These are phyloP conservation scores for Cylindrodendrum hubeiense DNA, from an alignment of 2,329 filamentous ascomycete species.

Conservation along the genomic window DNA sequence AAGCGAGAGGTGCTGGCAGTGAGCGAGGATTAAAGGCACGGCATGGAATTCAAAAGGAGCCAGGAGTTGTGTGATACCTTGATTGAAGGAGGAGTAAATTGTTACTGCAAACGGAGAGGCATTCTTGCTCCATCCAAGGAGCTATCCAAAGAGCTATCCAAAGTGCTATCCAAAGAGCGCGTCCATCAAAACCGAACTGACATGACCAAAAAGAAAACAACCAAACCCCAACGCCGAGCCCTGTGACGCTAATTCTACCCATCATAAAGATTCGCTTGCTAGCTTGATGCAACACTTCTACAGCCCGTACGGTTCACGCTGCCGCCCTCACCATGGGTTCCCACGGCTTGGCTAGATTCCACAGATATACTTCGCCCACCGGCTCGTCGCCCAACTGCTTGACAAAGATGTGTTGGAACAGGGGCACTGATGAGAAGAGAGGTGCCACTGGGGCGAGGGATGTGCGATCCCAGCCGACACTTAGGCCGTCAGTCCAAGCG, in stretches of 20 bases:
- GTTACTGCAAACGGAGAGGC: conserved; percentile 32
- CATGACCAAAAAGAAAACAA: conserved; percentile 25
- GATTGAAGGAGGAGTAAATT: conserved; percentile 42
- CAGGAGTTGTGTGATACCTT: conserved; percentile 48
- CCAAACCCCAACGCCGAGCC: conserved; percentile 29
- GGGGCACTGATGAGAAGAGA: conserved; percentile 44
- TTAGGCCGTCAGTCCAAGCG: conserved; percentile 44
- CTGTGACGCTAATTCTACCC: conserved; percentile 1
- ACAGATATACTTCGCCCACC: conserved; percentile 54
- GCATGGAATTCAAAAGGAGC: conserved; percentile 41
- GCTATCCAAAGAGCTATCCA: not conserved
- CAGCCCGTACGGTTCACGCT: conserved; percentile 37
- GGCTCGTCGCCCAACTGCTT: conserved; percentile 50
- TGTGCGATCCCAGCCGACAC: conserved; percentile 43
- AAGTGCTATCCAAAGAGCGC: not conserved
- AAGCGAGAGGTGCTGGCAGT: conserved; percentile 41
- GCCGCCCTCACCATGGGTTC: conserved; percentile 57
- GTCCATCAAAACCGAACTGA: conserved; percentile 17
- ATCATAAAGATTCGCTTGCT: not conserved
- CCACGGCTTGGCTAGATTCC: conserved; percentile 56
- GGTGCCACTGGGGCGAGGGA: conserved; percentile 43
- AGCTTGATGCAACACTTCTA: not conserved
- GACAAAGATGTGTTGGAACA: conserved; percentile 53
- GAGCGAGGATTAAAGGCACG: conserved; percentile 38
- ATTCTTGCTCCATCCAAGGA: conserved; percentile 33